Evolutionary conservation across 1,139 yeast genomes (phyloP), one percentile per base, ranked within the genome.

Genomic region (Kodamaea sp.): DNA sequence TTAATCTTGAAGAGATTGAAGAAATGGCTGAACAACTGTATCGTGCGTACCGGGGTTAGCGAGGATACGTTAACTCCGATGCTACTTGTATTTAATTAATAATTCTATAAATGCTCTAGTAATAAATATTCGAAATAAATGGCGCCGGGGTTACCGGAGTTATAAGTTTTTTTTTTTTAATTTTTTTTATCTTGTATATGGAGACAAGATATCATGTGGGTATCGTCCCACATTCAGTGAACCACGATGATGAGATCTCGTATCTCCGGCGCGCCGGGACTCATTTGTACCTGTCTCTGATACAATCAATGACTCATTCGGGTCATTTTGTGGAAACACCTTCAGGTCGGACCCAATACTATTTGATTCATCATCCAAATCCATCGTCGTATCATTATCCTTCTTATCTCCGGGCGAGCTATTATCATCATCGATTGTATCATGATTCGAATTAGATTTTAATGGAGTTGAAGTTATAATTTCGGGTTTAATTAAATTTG

Each of bases 11-110:
- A 7, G 84, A 79, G 42, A 67, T 79, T 27, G 84, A 79, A 49
- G 55, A 57, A n/a, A 64, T 78, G 64, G 81, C 83, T 0, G 78
- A 75, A 45, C 68, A 68, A 24, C 72, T 75, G 59, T 76, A 68
- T 49, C 45, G 43, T 23, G 55, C 55, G 32, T 55, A 53, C 37
- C 52, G 46, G 41, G 36, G 40, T 10, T 29, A 37, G 22, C 52
- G 46, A 40, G 36, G 40, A 9, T 29, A 37, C 20, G 12, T n/a
- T 25, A 26, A 32, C 7, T 22, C 20, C 20, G 20, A 4, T 4
- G 24, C 9, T n/a, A 23, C 24, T 8, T 22, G 9, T 27, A 8
- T 22, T 11, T 24, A 8, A 7, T 11, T 9, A 15, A 12, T 8
- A 22, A 27, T 31, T 25, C 32, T 35, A 28, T 11, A 15, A 12